These are phyloP conservation scores for Calocera viscosa DNA, from an alignment of 768 basidiomycete species.

Conservation along the genomic window DNA sequence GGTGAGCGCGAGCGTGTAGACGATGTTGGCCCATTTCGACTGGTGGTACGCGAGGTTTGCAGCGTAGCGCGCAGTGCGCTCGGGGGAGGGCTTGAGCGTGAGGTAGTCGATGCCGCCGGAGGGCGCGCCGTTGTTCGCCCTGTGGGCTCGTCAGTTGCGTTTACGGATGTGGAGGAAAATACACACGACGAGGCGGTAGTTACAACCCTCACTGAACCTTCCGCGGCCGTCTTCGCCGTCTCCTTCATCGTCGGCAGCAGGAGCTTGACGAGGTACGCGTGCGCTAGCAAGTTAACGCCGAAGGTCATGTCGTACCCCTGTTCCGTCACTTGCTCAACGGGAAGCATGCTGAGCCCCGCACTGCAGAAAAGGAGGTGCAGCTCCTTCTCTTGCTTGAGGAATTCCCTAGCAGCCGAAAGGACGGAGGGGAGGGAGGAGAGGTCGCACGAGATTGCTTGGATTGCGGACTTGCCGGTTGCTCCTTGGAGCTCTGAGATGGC, in stretches of 20 bases:
- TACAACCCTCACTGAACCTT: too few species aligned
- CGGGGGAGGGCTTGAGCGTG: neutral
- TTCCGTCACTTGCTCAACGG: neutral
- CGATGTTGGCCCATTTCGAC: neutral
- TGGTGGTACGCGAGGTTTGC: neutral
- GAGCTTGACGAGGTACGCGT: constrained; percentile 1
- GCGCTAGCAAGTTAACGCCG: neutral
- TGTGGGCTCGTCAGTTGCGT: too few species aligned
- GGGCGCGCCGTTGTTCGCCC: neutral
- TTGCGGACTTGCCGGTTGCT: constrained; percentile 9
- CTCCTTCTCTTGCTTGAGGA: constrained; percentile 10
- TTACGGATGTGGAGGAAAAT: too few species aligned
- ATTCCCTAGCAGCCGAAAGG: constrained; percentile 12
- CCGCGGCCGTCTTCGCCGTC: neutral
- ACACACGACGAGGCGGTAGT: too few species aligned
- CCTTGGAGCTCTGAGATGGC: constrained; percentile 11
- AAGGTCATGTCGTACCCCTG: neutral
- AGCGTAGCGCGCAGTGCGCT: too few species aligned
- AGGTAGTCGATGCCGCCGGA: neutral
- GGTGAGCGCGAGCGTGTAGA: neutral
- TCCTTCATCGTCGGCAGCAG: constrained; percentile 15
- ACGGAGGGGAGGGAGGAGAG: constrained; percentile 7
- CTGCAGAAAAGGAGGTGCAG: constrained; percentile 13
- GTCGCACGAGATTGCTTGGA: constrained; percentile 7
- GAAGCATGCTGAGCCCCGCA: neutral